phyloP scores from a whole-genome alignment of 805 yeast species.

The Metschnikowia kofuensis region DNA sequence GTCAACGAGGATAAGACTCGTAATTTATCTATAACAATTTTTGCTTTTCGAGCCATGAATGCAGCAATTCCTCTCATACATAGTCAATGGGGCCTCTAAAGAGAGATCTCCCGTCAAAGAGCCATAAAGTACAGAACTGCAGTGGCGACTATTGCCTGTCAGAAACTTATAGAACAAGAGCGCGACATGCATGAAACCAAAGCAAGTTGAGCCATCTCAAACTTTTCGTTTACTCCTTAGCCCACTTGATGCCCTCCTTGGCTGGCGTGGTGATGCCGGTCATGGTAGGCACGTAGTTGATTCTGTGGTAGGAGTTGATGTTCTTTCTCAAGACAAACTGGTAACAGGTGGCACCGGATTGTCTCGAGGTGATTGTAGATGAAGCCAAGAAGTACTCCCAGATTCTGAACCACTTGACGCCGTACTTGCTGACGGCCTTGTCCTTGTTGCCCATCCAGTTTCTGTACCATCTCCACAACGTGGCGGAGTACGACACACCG shows the following conservation, averaged over 20 bases:
- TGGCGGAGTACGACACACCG: constrained; percentile 90
- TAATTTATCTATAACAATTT: no score
- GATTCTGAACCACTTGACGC: constrained; percentile 85
- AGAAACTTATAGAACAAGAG: no score
- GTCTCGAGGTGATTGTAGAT: constrained; percentile 83
- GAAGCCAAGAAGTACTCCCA: constrained; percentile 89
- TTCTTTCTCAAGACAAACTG: constrained; percentile 91
- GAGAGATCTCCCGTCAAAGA: no score
- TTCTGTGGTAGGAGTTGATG: constrained; percentile 77
- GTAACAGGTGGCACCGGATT: constrained; percentile 89
- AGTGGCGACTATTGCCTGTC: no score
- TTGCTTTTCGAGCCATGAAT: no score
- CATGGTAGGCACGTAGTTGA: constrained; percentile 77
- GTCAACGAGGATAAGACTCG: no score
- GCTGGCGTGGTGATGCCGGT: constrained; percentile 65
- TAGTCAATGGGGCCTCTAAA: no score
- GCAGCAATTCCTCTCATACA: no score
- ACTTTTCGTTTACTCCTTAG: constrained; percentile 27
- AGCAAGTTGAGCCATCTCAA: not conserved
- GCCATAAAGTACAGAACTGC: no score
- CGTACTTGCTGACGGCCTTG: constrained; percentile 72
- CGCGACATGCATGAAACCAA: not conserved
- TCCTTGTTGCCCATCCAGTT: constrained; percentile 89
- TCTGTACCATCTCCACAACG: constrained; percentile 91
- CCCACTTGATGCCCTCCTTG: constrained; percentile 57